Percentiles rank a stretch among this genome's conserved stretches.
phyloP scores from a whole-genome alignment of 805 yeast species.

The Candida sphagnicola region DNA sequence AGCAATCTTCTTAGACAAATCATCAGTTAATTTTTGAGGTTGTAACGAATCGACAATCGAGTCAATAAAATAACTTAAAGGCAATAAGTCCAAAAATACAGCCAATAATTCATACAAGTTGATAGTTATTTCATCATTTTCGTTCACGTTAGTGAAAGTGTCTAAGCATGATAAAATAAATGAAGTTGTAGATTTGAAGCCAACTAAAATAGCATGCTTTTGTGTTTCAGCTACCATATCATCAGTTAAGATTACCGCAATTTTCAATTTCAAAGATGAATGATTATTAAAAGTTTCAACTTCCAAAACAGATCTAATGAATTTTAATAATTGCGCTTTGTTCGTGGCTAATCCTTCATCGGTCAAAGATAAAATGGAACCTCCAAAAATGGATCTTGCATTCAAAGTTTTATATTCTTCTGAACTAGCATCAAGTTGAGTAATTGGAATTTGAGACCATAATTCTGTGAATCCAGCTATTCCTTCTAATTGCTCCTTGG shows the following conservation, averaged over 20 bases:
- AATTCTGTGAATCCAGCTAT: conserved; percentile 46
- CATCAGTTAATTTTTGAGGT: conserved; percentile 21
- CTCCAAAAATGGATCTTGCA: conserved; percentile 60
- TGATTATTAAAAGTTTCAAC: conserved; percentile 21
- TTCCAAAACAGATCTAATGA: conserved; percentile 47
- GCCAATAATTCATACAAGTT: conserved; percentile 55
- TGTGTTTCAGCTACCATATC: conserved; percentile 24
- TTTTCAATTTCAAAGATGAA: conserved; percentile 44
- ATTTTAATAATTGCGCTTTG: conserved; percentile 51
- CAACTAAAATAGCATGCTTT: conserved; percentile 27
- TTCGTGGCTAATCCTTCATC: conserved; percentile 45
- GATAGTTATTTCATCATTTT: conserved; percentile 23
- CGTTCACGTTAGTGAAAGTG: conserved; percentile 16
- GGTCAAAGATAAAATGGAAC: conserved; percentile 49
- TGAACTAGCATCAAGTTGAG: conserved; percentile 35
- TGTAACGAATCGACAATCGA: conserved; percentile 48
- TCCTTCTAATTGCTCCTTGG: conserved; percentile 63
- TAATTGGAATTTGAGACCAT: conserved; percentile 47
- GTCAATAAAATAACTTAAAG: conserved; percentile 66
- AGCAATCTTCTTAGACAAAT: conserved; percentile 48
- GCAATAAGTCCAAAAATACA: conserved; percentile 64
- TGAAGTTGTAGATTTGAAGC: conserved; percentile 30
- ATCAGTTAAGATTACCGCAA: conserved; percentile 50
- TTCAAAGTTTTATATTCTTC: conserved; percentile 36
- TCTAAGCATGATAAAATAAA: conserved; percentile 37